Conservation (phyloP, 2,329 filamentous ascomycete species). For the Cryphonectria parasitica region DNA sequence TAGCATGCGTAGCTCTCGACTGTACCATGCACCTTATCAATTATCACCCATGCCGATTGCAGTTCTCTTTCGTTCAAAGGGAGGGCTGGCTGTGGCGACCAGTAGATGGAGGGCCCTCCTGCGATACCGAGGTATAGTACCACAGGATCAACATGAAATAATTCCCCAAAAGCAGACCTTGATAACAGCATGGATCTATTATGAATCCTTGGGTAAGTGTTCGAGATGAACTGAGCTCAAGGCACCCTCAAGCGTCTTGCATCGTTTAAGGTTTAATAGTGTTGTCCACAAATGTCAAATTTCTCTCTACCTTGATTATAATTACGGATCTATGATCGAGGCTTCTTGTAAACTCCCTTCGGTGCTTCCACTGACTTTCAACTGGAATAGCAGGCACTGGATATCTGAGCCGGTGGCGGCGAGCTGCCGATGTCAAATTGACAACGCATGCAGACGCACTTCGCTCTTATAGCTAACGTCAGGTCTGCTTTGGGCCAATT, state of each 20-base stretch:
- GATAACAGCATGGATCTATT: neutral
- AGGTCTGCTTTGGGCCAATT: neutral
- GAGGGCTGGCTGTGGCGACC: neutral
- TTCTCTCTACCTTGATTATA: no score
- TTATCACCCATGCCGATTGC: neutral
- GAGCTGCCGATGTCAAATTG: neutral
- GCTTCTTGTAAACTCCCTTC: no score
- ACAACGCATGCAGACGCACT: neutral
- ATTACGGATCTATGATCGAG: no score
- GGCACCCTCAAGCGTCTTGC: neutral
- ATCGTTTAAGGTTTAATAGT: no score
- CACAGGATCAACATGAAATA: neutral
- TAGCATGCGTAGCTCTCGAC: neutral
- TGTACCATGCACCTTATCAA: neutral
- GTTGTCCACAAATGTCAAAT: no score
- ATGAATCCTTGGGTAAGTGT: neutral
- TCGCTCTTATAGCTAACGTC: neutral
- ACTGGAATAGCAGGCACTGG: no score
- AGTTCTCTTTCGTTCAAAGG: neutral
- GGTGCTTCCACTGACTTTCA: no score
- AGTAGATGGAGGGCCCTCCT: neutral
- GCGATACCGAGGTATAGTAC: neutral
- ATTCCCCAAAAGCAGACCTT: neutral
- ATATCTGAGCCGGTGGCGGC: neutral
- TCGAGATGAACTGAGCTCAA: neutral